A percentile compares a stretch with the other conserved stretches of the same genome.
phyloP scores from a whole-genome alignment of 2,329 filamentous ascomycete species.

The Beauveria bassiana region DNA sequence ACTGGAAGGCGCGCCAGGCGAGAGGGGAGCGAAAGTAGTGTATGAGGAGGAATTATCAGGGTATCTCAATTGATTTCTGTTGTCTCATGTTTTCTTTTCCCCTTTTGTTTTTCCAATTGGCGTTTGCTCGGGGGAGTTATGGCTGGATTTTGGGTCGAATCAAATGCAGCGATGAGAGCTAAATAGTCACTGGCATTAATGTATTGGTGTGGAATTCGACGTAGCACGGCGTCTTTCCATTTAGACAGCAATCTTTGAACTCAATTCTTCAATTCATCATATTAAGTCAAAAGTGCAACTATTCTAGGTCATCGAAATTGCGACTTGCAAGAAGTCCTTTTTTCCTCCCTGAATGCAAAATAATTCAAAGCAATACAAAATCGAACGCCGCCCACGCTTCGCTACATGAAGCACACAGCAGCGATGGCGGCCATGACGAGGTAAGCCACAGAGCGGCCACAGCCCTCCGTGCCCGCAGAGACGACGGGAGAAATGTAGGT shows the following conservation, averaged over 20 bases:
- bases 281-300: neutral
- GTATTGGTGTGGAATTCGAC: too few species aligned
- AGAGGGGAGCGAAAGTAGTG: conserved; percentile 19
- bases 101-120: neutral
- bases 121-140: neutral
- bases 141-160: neutral
- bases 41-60: neutral
- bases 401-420: neutral
- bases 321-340: neutral
- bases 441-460: conserved; percentile 15
- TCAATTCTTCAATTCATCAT: neutral
- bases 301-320: neutral
- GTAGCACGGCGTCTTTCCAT: neutral
- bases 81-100: neutral
- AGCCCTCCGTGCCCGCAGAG: conserved; percentile 19
- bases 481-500: conserved; percentile 12
- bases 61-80: too few species aligned
- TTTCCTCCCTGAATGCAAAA: neutral
- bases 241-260: neutral
- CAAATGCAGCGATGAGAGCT: neutral
- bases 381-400: neutral
- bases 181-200: neutral
- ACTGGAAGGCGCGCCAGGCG: conserved; percentile 63
- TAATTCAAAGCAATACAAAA: neutral
- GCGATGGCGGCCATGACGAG: neutral